These are phyloP conservation scores for Hysterangium stoloniferum DNA, from an alignment of 768 basidiomycete species.

Conservation along the genomic window DNA sequence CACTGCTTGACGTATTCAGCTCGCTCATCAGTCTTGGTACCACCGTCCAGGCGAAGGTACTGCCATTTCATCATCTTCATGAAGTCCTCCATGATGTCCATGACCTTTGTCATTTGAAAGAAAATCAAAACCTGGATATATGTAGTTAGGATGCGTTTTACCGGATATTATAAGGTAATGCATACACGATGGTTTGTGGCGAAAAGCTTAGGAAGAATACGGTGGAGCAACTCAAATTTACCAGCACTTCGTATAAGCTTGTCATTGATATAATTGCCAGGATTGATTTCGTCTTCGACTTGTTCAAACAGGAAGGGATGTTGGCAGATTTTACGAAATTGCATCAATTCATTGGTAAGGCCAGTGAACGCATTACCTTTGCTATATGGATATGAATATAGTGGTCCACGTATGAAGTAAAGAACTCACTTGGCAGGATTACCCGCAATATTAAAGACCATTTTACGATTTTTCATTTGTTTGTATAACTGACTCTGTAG, in stretches of 20 bases:
- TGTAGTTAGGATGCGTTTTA: constrained; percentile 6
- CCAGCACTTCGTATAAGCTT: constrained; percentile 82
- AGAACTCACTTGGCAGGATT: constrained; percentile 61
- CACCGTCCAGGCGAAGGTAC: constrained; percentile 90
- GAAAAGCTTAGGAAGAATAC: constrained; percentile 94
- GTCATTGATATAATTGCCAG: constrained; percentile 72
- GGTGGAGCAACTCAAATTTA: constrained; percentile 87
- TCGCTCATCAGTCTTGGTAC: constrained; percentile 93
- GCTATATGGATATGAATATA: constrained; percentile 28
- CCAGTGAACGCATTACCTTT: constrained; percentile 78
- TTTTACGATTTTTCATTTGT: constrained; percentile 98
- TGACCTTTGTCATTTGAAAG: constrained; percentile 99
- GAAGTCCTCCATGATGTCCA: constrained; percentile 98
- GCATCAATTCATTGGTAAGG: constrained; percentile 92
- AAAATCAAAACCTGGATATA: constrained; percentile 80
- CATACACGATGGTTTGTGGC: constrained; percentile 80
- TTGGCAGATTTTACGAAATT: constrained; percentile 95
- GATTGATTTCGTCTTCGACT: constrained; percentile 91
- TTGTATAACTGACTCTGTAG: constrained; percentile 89
- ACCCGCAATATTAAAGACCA: constrained; percentile 63
- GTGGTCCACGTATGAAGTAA: not conserved
- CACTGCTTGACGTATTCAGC: constrained; percentile 79
- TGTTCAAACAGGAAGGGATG: constrained; percentile 96
- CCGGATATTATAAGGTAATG: constrained; percentile 4
- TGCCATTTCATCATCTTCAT: constrained; percentile 81